Percentiles rank a stretch among this genome's conserved stretches.
phyloP scores from a whole-genome alignment of 2,329 filamentous ascomycete species.

The Verticillium longisporum region DNA sequence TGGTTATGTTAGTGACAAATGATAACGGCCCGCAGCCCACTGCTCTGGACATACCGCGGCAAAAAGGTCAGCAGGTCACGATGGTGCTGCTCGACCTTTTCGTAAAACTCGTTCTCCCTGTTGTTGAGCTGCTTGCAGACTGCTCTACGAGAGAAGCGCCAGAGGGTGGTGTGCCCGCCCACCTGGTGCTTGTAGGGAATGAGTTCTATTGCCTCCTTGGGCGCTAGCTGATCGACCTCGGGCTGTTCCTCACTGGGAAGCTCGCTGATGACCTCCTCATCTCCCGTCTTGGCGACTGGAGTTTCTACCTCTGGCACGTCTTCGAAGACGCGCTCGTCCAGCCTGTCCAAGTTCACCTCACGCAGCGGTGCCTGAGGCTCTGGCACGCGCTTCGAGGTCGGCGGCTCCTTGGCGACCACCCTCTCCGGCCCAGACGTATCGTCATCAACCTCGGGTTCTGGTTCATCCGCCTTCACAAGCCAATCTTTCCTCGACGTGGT shows the following conservation, averaged over 20 bases:
- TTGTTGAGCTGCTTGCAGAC: constrained; percentile 99
- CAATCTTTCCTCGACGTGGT: constrained; percentile 27
- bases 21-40: constrained; percentile 4
- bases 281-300: not conserved
- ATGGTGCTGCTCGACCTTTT: constrained; percentile 87
- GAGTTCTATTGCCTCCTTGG: constrained; percentile 85
- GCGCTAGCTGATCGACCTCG: constrained; percentile 35
- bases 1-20: not conserved
- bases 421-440: constrained; percentile 21
- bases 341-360: not conserved
- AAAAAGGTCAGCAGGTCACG: constrained; percentile 85
- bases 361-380: not conserved
- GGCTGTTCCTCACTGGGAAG: not conserved
- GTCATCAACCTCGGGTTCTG: constrained; percentile 25
- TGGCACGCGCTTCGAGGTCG: constrained; percentile 3
- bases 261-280: not conserved
- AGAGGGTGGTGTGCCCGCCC: constrained; percentile 91
- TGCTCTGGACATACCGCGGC: constrained; percentile 56
- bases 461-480: constrained; percentile 53
- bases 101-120: constrained; percentile 97
- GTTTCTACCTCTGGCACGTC: not conserved
- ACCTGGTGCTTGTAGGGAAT: constrained; percentile 98
- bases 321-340: not conserved
- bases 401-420: constrained; percentile 13
- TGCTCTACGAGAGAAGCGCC: constrained; percentile 88